phyloP scores from a whole-genome alignment of 805 yeast genomes.

The Grigorovia transvaalensis region DNA sequence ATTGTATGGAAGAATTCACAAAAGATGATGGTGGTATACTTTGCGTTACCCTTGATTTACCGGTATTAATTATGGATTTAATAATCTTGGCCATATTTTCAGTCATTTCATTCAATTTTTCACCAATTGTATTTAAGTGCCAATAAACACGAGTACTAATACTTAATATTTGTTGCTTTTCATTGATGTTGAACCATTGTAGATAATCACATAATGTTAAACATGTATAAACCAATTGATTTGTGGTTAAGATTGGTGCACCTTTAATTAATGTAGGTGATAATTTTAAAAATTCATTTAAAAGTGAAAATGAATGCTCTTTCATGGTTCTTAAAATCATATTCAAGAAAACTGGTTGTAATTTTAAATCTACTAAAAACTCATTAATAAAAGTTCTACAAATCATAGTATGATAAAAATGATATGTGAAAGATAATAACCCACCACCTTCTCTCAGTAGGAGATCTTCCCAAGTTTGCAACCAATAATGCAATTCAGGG shows the following conservation, averaged over 20 bases:
- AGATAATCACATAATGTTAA: slow-evolving; percentile 41
- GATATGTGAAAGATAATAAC: slow-evolving; percentile 37
- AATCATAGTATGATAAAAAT: slow-evolving; percentile 39
- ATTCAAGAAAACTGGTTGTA: slow-evolving; percentile 18
- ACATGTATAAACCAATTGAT: slow-evolving; percentile 46
- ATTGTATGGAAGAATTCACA: not conserved
- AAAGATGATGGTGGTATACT: slow-evolving; percentile 6
- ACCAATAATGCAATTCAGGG: slow-evolving; percentile 38
- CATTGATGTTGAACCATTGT: slow-evolving; percentile 30
- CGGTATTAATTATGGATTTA: slow-evolving; percentile 39
- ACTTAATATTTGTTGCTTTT: slow-evolving; percentile 34
- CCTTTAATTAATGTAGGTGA: slow-evolving; percentile 42
- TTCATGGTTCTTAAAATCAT: slow-evolving; percentile 34
- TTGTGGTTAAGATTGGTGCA: slow-evolving; percentile 42
- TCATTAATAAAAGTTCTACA: slow-evolving; percentile 28
- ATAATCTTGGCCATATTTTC: slow-evolving; percentile 49
- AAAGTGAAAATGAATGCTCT: slow-evolving; percentile 35
- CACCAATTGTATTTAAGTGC: slow-evolving; percentile 49
- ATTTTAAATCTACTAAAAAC: slow-evolving; percentile 18
- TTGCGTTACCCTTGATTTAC: slow-evolving; percentile 21
- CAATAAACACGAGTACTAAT: slow-evolving; percentile 45
- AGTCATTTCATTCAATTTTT: slow-evolving; percentile 46
- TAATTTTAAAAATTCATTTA: slow-evolving; percentile 35
- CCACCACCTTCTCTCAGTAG: slow-evolving; percentile 41
- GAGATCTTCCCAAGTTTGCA: slow-evolving; percentile 34